Evolutionary conservation across 345 rosid species (phyloP).

Genomic region (Salix brachista): DNA sequence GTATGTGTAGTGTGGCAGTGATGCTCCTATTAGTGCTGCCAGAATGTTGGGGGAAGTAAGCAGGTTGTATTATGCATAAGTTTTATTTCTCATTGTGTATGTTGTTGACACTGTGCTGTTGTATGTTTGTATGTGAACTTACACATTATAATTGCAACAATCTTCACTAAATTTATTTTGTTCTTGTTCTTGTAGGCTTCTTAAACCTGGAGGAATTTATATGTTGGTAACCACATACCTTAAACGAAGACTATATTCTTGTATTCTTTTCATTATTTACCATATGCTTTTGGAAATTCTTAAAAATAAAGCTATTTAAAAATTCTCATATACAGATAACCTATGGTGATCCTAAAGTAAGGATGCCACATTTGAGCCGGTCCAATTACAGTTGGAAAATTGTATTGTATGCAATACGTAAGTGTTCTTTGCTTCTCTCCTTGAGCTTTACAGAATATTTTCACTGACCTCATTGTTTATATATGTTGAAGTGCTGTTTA

Average conservation of each 20-base stretch:
- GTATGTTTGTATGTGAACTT: neutral
- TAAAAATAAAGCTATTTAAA: constrained; percentile 1
- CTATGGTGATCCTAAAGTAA: constrained; percentile 85
- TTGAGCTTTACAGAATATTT: neutral
- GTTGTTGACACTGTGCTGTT: neutral
- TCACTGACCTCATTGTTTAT: neutral
- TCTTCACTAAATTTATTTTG: constrained; percentile 11
- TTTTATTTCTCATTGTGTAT: constrained; percentile 9
- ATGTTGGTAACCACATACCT: constrained; percentile 63
- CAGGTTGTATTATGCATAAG: constrained; percentile 47
- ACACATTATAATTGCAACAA: neutral
- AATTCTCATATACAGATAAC: constrained; percentile 56
- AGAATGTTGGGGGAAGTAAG: constrained; percentile 93
- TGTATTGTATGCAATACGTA: constrained; percentile 71
- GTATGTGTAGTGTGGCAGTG: constrained; percentile 66
- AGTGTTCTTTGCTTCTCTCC: constrained; percentile 23
- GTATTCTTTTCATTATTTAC: neutral
- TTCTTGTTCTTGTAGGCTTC: constrained; percentile 51
- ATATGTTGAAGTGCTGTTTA: neutral
- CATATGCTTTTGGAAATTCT: constrained; percentile 4
- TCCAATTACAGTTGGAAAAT: constrained; percentile 67
- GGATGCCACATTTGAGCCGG: constrained; percentile 77
- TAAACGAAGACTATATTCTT: constrained; percentile 1
- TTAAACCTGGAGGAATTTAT: constrained; percentile 85
- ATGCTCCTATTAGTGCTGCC: constrained; percentile 73